phyloP scores from a whole-genome alignment of 768 basidiomycete species.

The button mushroom (Agaricus bisporus) region DNA sequence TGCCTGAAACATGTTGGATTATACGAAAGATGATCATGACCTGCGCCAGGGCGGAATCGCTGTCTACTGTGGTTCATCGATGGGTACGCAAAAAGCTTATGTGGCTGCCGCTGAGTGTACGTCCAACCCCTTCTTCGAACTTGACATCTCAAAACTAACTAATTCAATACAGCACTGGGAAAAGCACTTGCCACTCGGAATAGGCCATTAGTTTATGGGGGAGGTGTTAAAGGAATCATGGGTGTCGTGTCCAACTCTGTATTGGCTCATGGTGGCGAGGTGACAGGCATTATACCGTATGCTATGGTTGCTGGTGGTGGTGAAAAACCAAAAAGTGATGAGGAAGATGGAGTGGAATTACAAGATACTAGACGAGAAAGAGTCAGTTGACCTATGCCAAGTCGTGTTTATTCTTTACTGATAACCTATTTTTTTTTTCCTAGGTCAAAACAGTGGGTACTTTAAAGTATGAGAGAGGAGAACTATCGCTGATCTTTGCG shows the following conservation, averaged over 20 bases:
- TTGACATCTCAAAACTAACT: no score
- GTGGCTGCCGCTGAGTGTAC: slow-evolving; percentile 63
- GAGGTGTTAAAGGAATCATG: slow-evolving; percentile 82
- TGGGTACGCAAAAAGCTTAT: slow-evolving; percentile 58
- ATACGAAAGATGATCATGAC: neutral
- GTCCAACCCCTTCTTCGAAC: slow-evolving; percentile 23
- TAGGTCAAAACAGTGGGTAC: slow-evolving; percentile 27
- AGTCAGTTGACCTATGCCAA: slow-evolving; percentile 17
- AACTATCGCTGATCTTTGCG: neutral
- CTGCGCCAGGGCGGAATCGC: slow-evolving; percentile 40
- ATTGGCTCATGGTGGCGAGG: slow-evolving; percentile 60
- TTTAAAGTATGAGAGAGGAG: neutral
- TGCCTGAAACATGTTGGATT: neutral
- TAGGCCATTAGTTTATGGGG: slow-evolving; percentile 79
- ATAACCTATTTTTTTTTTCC: neutral
- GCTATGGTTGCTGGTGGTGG: slow-evolving; percentile 69
- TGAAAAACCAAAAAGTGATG: slow-evolving; percentile 44
- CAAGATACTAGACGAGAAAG: slow-evolving; percentile 19
- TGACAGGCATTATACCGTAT: slow-evolving; percentile 72
- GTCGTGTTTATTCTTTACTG: no score
- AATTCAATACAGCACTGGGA: slow-evolving; percentile 83
- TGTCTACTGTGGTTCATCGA: slow-evolving; percentile 80
- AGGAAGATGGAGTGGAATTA: slow-evolving; percentile 18
- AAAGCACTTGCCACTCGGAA: slow-evolving; percentile 55
- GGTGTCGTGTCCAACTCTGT: slow-evolving; percentile 68